Evolutionary conservation across 305 asterid genomes (phyloP), one percentile per base, ranked within the genome.

Genomic region (Solanum hybrid): DNA sequence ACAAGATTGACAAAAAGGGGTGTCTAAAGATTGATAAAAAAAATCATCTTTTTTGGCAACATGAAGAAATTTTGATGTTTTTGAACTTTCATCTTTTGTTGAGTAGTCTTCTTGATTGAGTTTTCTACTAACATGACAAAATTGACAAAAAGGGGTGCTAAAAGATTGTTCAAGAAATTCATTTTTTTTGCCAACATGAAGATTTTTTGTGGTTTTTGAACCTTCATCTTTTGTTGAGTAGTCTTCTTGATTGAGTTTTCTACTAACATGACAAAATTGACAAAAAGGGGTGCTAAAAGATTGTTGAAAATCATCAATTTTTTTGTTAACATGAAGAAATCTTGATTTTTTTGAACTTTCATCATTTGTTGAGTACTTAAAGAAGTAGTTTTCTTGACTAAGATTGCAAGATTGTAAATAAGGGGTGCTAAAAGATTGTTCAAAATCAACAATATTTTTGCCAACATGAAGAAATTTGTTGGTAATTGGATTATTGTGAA

Each of bases 211-310:
- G 17, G 64, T 45, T n/a, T 88, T 42, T 80, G 86, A 80, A 82
- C 69, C 17, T 45, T 82, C 72, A 42, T 66, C 76, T 22, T 81
- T 86, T 51, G 93, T 12, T 69, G 91, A 87, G 86, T 90, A 90
- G 2, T 91, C 88, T 2, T 94, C 92, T 35, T 91, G n/a, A 80
- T 80, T 91, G 96, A 95, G 92, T 45, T 94, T 95, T 6, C 93
- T 11, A 86, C 98, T 96, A 35, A 95, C 95, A 7, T 94, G 94
- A 90, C 97, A 89, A 27, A 96, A 95, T 40, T 90, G 93, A 89
- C 89, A 94, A 24, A 94, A 35, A 2, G 97, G 98, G 26, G 97
- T 95, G 89, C 88, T 60, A 17, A 93, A 94, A 38, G 90, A 87
- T 36, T 94, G 94, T 3, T 94, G 92, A 40, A 81, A 71, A 10